Percentiles rank a stretch among this genome's conserved stretches.
Evolutionary conservation across 768 basidiomycete genomes (phyloP).

Genomic region (Hygrocybe coccinea): DNA sequence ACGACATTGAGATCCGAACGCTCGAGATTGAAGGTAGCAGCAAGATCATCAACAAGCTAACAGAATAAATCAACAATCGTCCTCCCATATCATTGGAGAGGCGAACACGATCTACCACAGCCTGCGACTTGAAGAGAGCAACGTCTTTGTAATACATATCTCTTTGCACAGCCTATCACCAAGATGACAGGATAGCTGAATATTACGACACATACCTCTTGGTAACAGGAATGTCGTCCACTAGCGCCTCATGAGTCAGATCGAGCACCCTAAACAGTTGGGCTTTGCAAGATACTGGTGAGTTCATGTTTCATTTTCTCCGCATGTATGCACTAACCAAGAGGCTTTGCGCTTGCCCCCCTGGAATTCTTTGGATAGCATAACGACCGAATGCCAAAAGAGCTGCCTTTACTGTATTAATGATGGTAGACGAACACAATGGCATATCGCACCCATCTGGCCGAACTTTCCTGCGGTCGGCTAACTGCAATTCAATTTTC

Average conservation of each 20-base stretch:
- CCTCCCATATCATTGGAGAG: not conserved
- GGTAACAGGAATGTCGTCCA: slow-evolving; percentile 50
- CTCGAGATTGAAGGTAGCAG: slow-evolving; percentile 71
- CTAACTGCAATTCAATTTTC: slow-evolving; percentile 11
- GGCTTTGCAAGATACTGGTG: slow-evolving; percentile 38
- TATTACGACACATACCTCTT: slow-evolving; percentile 47
- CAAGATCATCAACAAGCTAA: slow-evolving; percentile 85
- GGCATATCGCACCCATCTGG: slow-evolving; percentile 7
- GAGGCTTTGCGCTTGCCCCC: slow-evolving; percentile 34
- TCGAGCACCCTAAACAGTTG: slow-evolving; percentile 65
- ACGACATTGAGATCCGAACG: slow-evolving; percentile 81
- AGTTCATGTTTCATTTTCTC: not conserved
- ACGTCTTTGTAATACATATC: slow-evolving; percentile 90
- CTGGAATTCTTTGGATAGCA: slow-evolving; percentile 23
- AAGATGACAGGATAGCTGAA: not conserved
- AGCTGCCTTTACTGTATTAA: slow-evolving; percentile 1
- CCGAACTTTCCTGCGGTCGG: slow-evolving; percentile 9
- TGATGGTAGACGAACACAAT: not conserved
- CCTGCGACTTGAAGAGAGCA: slow-evolving; percentile 68
- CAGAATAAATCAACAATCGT: not conserved
- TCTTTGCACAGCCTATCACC: slow-evolving; percentile 34
- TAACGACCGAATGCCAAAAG: slow-evolving; percentile 5
- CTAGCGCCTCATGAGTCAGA: slow-evolving; percentile 62
- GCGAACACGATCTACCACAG: slow-evolving; percentile 69
- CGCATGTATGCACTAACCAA: slow-evolving; percentile 30